Evolutionary conservation across 495 filamentous ascomycete genomes (phyloP), one percentile per base, ranked within the genome.

Genomic region (Daldinia loculata): DNA sequence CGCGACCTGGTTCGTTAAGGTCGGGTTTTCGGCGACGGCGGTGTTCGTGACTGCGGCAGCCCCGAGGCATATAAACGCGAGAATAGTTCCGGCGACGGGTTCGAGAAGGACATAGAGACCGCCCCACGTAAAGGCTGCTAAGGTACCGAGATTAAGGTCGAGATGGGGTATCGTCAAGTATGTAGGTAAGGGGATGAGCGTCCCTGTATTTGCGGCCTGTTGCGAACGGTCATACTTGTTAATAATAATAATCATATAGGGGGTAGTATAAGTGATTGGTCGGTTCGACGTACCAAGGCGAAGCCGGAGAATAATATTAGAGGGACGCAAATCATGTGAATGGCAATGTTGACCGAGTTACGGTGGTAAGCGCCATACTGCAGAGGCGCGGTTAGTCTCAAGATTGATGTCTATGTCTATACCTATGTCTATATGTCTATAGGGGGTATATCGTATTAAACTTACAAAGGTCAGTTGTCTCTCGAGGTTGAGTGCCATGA

Each of bases 301-400:
- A 98, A 90, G 2, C 83, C 87, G 1, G 92, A 92, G 69, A 96
- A 89, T 61, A 97, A 81, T 43, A 99, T 87, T 36, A 92, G 75
- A 1, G 95, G 95, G 8, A 99, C 94, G 77, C 92, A 98, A 26
- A 89, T 84, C 74, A 97, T 90, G 78, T 99, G 95, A 72, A 99
- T 97, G 24, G 87, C 86, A 60, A 98, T 82, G 75, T 99, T 99
- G 75, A 96, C 92, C 8, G 88, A 83, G 80, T 97, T 91, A 78
- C 92, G 90, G 78, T 99, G 95, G 78, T 99, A 98, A 30, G 93
- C 88, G 74, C 95, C 95, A 86, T 99, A 99, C 95, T 98, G 67
- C 50, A 60, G 39, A 57, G 15, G 14, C 34, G 22, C 9, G 48
- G 62, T 67, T 34, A 69, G 57, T 30, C n/a, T 36, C 27, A 32